Evolutionary conservation across 192 early-diverging fungal species (phyloP), one percentile per base, ranked within the genome.

Genomic region (Geosiphon pyriformis): DNA sequence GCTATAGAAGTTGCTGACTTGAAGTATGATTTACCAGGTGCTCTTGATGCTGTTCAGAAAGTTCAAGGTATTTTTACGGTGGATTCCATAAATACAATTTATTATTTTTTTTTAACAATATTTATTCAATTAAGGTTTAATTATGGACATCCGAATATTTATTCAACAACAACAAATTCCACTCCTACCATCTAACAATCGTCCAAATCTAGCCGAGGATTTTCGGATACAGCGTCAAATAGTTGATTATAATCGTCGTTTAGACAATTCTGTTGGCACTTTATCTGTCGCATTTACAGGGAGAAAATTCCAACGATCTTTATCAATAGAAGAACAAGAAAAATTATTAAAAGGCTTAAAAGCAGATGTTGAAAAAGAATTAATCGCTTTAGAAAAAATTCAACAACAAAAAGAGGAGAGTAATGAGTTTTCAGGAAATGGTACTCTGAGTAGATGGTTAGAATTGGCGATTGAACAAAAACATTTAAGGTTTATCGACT

Each of bases 291-390:
- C 53, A 20, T 55, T 55, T 55, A 10, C 12, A 12, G 20, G 18
- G 2, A 20, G 11, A 11, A 12, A 55, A 55, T 22, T 55, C 10
- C 53, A 55, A 23, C 12, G 23, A 29, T 23, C 53, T 12, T 29
- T 55, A 27, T 26, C 53, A 23, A 55, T 55, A 20, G 53, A 55
- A 4, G 53, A 55, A 29, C 22, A 55, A 55, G 53, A 55, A 23
- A 29, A 55, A 55, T 20, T 55, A 12, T 29, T 55, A 27, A 55
- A 23, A 55, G 27, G 22, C 11, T 55, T 55, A 4, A 55, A 55
- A 29, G 2, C 23, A 20, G 53, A 55, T 55, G 23, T 55, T 20
- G 53, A 55, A 23, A 55, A 55, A 4, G 53, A 55, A 29, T 55
- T 55, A 23, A 23, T 23, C 2, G 27, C 12, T 26, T 23, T 55